Percentiles rank a stretch among this genome's conserved stretches.
These are phyloP conservation scores for Spiromastix sp. DNA, from an alignment of 2,329 filamentous ascomycete genomes.

Conservation along the genomic window DNA sequence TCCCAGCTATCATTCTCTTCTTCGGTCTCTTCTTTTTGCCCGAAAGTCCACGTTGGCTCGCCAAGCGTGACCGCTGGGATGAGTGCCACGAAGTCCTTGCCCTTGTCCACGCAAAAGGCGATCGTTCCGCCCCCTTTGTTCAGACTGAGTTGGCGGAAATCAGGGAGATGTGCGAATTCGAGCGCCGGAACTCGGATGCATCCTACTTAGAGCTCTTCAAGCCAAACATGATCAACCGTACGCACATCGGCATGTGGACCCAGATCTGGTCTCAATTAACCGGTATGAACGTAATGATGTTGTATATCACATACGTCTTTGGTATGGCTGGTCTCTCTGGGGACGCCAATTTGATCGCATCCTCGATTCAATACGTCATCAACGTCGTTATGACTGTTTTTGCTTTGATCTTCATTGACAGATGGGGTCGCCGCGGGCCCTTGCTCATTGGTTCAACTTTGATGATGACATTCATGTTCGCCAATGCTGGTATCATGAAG, in stretches of 20 bases:
- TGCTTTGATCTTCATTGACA: slow-evolving; percentile 63
- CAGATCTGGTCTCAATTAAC: slow-evolving; percentile 70
- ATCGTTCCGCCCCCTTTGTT: slow-evolving; percentile 56
- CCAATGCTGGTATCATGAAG: slow-evolving; percentile 33
- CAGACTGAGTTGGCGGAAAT: slow-evolving; percentile 61
- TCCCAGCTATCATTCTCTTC: slow-evolving; percentile 50
- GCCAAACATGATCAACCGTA: slow-evolving; percentile 64
- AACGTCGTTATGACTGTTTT: slow-evolving; percentile 72
- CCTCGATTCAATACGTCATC: slow-evolving; percentile 65
- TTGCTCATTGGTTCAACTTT: slow-evolving; percentile 54
- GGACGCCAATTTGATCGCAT: slow-evolving; percentile 51
- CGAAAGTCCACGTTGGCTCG: slow-evolving; percentile 54
- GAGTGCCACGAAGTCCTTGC: slow-evolving; percentile 39
- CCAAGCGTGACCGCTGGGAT: slow-evolving; percentile 51
- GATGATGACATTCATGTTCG: slow-evolving; percentile 44
- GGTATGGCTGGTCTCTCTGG: slow-evolving; percentile 58
- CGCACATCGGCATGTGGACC: slow-evolving; percentile 59
- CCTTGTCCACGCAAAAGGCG: slow-evolving; percentile 54
- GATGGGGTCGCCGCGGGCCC: slow-evolving; percentile 61
- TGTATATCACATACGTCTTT: slow-evolving; percentile 59
- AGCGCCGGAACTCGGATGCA: slow-evolving; percentile 59
- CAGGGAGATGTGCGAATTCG: slow-evolving; percentile 61
- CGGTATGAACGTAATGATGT: slow-evolving; percentile 70
- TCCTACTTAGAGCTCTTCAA: slow-evolving; percentile 62
- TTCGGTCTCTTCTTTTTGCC: slow-evolving; percentile 42